Percentiles rank a stretch among this genome's conserved stretches.
These are phyloP conservation scores for Pestalotiopsis sp. DNA, from an alignment of 2,329 filamentous ascomycete species.

Conservation along the genomic window DNA sequence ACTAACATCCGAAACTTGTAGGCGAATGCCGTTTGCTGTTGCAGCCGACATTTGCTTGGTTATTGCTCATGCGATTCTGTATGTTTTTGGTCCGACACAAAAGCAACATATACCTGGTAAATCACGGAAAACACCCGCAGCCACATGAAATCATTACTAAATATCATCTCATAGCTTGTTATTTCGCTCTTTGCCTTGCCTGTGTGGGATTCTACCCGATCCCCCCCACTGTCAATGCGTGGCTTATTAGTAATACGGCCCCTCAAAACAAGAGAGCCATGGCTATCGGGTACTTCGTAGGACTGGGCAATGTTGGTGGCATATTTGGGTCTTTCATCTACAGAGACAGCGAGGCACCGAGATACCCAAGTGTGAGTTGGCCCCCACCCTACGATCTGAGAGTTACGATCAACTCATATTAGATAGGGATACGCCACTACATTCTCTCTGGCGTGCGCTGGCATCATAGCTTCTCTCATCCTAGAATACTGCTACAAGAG, in stretches of 20 bases:
- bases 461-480: background rate
- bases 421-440: background rate
- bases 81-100: slow-evolving; percentile 1
- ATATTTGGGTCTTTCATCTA: slow-evolving; percentile 7
- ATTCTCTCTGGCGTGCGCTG: slow-evolving; percentile 3
- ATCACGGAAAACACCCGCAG: background rate
- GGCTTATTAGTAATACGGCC: slow-evolving; percentile 5
- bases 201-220: slow-evolving; percentile 11
- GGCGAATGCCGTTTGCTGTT: slow-evolving; percentile 5
- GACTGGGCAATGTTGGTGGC: background rate
- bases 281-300: slow-evolving; percentile 2
- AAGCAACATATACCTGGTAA: slow-evolving; percentile 8
- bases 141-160: background rate
- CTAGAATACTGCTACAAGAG: slow-evolving; percentile 1
- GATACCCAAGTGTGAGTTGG: slow-evolving; percentile 1
- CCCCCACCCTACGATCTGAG: background rate
- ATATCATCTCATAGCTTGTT: background rate
- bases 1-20: background rate
- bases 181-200: slow-evolving; percentile 9
- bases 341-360: slow-evolving; percentile 8
- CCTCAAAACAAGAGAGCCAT: slow-evolving; percentile 5
- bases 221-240: slow-evolving; percentile 1
- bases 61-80: slow-evolving; percentile 2
- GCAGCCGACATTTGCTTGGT: slow-evolving; percentile 6
- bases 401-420: background rate